Evolutionary conservation across 495 filamentous ascomycete genomes (phyloP), one percentile per base, ranked within the genome.

Genomic region (Umbilicaria muhlenbergii): DNA sequence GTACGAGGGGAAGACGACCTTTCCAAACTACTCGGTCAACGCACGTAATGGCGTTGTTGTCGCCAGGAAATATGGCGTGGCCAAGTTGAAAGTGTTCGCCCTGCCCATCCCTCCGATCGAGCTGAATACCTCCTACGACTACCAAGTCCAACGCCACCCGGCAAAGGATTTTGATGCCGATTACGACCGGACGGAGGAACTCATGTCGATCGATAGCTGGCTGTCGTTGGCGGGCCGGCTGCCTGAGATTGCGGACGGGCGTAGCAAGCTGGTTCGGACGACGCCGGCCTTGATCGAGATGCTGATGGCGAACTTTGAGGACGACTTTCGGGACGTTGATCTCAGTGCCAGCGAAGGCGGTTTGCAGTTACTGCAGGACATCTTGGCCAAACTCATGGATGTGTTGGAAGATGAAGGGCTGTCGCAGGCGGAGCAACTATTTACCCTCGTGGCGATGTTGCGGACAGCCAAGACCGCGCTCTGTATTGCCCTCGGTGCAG

Each of bases 191-290:
- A 33, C 35, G 4, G 31, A n/a, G 12, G 46, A 49, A 19, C 19
- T 49, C 14, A 39, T 49, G 46, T n/a, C 11, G 7, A 19, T 49
- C 3, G 46, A 49, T n/a, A 35, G 21, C 28, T 49, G 46, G 46
- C 46, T 49, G 12, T 44, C 46, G 12, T 17, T 49, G n/a, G 32
- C 17, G n/a, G 41, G 42, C 34, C 42, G 34, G 13, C 19, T 34
- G 13, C 28, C 43, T 5, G 46, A 49, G 34, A 49, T 49, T 28
- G 39, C 12, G 1, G 16, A 39, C 33, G 43, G 46, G 24, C 46
- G 19, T 12, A 39, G 34, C 18, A 34, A 37, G 10, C 34, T 49
- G 11, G 12, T 46, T 14, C 34, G 31, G 10, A 41, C 18, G 13
- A 32, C 40, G 5, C 46, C 46, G 5, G 32, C 42, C 21, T 19